phyloP scores from a whole-genome alignment of 192 early-diverging fungal genomes.

The Coemansia sp. region DNA sequence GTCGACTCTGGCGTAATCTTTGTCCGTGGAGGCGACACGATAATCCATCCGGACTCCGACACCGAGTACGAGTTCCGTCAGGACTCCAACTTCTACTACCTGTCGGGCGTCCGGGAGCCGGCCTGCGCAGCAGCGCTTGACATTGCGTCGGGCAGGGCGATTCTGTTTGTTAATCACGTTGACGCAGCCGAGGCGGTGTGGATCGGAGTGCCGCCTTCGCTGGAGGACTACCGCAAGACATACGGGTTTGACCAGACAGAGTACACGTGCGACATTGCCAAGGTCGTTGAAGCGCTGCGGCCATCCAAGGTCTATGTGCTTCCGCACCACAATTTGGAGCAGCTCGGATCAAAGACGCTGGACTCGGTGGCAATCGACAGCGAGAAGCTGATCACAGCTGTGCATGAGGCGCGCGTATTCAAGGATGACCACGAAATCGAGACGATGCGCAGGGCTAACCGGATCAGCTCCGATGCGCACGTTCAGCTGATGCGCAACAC shows the following conservation, averaged over 20 bases:
- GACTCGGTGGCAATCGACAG: constrained; percentile 9
- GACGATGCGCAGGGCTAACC: constrained; percentile 75
- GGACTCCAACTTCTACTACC: constrained; percentile 85
- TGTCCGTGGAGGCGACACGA: constrained; percentile 57
- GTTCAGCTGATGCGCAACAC: constrained; percentile 71
- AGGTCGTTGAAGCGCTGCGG: constrained; percentile 45
- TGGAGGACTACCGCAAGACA: constrained; percentile 52
- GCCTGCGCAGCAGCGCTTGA: constrained; percentile 73
- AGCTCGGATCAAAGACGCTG: constrained; percentile 27
- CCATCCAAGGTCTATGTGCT: constrained; percentile 58
- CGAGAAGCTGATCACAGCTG: constrained; percentile 57
- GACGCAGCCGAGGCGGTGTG: constrained; percentile 73
- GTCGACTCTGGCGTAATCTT: constrained; percentile 61
- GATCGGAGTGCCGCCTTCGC: constrained; percentile 69
- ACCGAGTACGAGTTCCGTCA: constrained; percentile 82
- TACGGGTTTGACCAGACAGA: constrained; percentile 74
- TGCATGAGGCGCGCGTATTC: constrained; percentile 77
- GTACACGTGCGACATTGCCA: constrained; percentile 59
- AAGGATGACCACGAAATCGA: constrained; percentile 78
- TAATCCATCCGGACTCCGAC: constrained; percentile 70
- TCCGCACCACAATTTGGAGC: constrained; percentile 41
- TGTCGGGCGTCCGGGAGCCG: constrained; percentile 75
- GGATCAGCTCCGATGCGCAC: constrained; percentile 77
- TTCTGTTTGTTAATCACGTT: constrained; percentile 69
- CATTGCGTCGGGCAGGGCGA: constrained; percentile 58